These are phyloP conservation scores for Colletotrichum noveboracense DNA, from an alignment of 2,329 filamentous ascomycete genomes.

Conservation along the genomic window DNA sequence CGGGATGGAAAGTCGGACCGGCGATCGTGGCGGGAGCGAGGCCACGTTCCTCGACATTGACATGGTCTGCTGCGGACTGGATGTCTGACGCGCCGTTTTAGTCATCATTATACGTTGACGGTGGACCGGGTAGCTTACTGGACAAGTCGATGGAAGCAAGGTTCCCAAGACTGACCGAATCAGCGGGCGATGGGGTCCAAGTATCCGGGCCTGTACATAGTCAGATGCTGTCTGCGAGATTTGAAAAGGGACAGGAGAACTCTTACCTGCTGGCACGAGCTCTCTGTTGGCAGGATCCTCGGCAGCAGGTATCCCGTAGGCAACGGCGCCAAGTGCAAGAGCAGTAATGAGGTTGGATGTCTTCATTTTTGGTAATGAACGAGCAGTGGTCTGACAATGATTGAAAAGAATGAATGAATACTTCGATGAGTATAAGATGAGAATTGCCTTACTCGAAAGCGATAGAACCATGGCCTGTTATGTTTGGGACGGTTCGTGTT, in stretches of 20 bases:
- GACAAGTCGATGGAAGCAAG: not conserved
- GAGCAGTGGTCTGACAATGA: not conserved
- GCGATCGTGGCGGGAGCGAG: not conserved
- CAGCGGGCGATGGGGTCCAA: not conserved
- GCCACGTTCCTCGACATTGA: not conserved
- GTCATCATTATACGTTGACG: not conserved
- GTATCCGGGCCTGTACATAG: not conserved
- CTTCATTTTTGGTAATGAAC: not conserved
- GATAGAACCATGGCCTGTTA: not conserved
- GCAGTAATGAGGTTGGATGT: not conserved
- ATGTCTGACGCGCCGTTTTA: fast-evolving
- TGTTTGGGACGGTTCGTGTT: not conserved
- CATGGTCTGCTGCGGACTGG: not conserved
- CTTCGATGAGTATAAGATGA: not conserved
- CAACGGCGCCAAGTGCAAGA: fast-evolving
- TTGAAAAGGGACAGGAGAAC: fast-evolving
- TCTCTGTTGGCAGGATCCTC: fast-evolving
- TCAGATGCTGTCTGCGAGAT: not conserved
- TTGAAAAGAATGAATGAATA: not conserved
- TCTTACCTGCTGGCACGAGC: not conserved
- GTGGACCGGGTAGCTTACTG: fast-evolving
- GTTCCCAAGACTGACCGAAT: not conserved
- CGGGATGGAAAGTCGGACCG: not conserved
- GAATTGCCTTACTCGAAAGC: not conserved
- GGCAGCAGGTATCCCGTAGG: not conserved